Evolutionary conservation across 352 stramenopile species (phyloP), one percentile per base, ranked within the genome.

Genomic region (Phytophthora quininea): DNA sequence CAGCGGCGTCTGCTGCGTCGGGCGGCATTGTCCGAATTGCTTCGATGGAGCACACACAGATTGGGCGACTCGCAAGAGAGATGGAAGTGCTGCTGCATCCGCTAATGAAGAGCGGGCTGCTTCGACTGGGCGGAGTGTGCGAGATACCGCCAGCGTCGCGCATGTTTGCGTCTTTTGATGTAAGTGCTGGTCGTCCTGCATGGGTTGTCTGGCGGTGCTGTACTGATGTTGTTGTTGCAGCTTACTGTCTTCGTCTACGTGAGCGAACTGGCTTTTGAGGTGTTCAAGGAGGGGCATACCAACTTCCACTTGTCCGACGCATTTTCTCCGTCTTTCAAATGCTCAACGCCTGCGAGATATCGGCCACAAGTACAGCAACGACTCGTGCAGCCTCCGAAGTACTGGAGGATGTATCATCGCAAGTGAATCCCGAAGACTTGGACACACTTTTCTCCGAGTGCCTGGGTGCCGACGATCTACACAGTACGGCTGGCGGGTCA

Each of bases 391-490:
- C 38, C 3, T 48, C 53, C 7, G 37, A 64, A 45, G 42, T 33
- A 4, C 19, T 33, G n/a, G 66, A 69, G 15, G 54, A 69, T 54
- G 45, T 40, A 12, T 55, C 57, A 7, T 62, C 58, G 2, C 54
- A 78, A 15, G 69, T 77, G 38, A 72, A 77, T 11, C 68, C 72
- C 1, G 62, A 73, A 27, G 79, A 89, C 33, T 49, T 95, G 1
- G 84, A 95, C 37, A 75, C 73, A 31, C 69, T 94, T 1, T 92
- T 94, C 52, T 88, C 86, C 2, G 84, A 90, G 42, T 90, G 84
- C 24, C 45, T 80, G 38, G 84, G 74, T 19, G 54, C 58, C 51
- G 69, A 55, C 24, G 54, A 77, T 4, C 64, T 79, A 1, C 55
- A 75, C 11, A 61, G 53, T 10, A 52, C 50, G 10, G 14, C 29